Conservation (phyloP, 2,329 filamentous ascomycete genomes). For the Lachnellula cervina region DNA sequence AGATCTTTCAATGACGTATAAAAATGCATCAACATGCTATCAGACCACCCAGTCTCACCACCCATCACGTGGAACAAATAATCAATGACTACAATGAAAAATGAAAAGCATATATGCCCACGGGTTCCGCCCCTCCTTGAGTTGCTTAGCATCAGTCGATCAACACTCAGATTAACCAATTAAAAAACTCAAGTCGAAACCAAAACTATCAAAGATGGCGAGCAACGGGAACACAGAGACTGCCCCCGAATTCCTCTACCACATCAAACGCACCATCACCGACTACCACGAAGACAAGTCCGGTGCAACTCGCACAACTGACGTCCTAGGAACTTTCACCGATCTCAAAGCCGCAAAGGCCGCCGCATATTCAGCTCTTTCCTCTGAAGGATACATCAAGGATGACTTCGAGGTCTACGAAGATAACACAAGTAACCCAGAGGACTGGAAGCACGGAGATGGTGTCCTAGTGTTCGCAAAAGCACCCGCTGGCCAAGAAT, state of each 20-base stretch:
- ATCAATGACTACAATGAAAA: not conserved
- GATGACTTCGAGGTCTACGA: slow-evolving; percentile 36
- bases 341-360: slow-evolving; percentile 35
- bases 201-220: not conserved
- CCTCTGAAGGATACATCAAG: slow-evolving; percentile 33
- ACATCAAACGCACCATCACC: slow-evolving; percentile 21
- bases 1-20: not conserved
- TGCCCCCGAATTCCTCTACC: slow-evolving; percentile 16
- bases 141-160: not conserved
- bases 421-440: slow-evolving; percentile 8
- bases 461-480: slow-evolving; percentile 36
- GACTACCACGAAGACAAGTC: slow-evolving; percentile 15
- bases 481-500: slow-evolving; percentile 34
- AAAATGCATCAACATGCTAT: not conserved
- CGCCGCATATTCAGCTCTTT: slow-evolving; percentile 32
- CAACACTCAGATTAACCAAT: not conserved
- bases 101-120: not conserved
- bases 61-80: not conserved
- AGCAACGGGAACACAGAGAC: slow-evolving; percentile 4
- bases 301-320: slow-evolving; percentile 22
- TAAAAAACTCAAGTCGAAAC: not conserved
- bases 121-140: not conserved
- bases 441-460: slow-evolving; percentile 36
- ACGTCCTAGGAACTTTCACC: slow-evolving; percentile 38
- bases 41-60: not conserved